Evolutionary conservation across 352 stramenopile genomes (phyloP), one percentile per base, ranked within the genome.

Genomic region (Ophiocytium majus): DNA sequence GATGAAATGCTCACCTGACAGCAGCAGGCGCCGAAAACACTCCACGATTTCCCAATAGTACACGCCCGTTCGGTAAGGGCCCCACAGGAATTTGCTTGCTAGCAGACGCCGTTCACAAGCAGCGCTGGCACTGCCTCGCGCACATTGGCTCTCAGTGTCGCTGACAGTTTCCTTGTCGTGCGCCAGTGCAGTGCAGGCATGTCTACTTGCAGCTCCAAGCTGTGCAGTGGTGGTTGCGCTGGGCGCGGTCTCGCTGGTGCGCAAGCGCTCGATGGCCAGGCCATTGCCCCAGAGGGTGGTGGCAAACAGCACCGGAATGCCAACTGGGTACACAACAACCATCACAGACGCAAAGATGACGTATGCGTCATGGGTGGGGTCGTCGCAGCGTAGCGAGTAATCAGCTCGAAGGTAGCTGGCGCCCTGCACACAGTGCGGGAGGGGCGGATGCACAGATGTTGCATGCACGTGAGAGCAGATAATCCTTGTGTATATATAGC

Each of bases 361-460:
- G 78, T 75, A 86, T 63, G 33, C 33, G 1, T 37, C 66, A 66
- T 86, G 83, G 0, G 64, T 34, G 28, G 76, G 32, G 10, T 50
- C 80, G 64, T 83, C 0, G 43, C 83, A 86, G 34, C 23, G 1
- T n/a, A 86, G 76, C 19, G 76, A 83, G 33, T 86, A 86, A 43
- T 86, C 83, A 17, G 83, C 83, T 35, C 83, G n/a, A 14, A 86
- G 78, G 78, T 81, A 86, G n/a, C n/a, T n/a, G n/a, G n/a, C n/a
- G n/a, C n/a, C n/a, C n/a, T n/a, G n/a, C n/a, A n/a, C n/a, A n/a
- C n/a, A n/a, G n/a, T n/a, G n/a, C n/a, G n/a, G n/a, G n/a, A n/a
- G n/a, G n/a, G n/a, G n/a, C n/a, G n/a, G n/a, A n/a, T n/a, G n/a
- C n/a, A n/a, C n/a, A n/a, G n/a, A n/a, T n/a, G n/a, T n/a, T n/a